A percentile compares a stretch with the other conserved stretches of the same genome.
Evolutionary conservation across 2,329 filamentous ascomycete genomes (phyloP).

Genomic region (Epichloe amarillans): DNA sequence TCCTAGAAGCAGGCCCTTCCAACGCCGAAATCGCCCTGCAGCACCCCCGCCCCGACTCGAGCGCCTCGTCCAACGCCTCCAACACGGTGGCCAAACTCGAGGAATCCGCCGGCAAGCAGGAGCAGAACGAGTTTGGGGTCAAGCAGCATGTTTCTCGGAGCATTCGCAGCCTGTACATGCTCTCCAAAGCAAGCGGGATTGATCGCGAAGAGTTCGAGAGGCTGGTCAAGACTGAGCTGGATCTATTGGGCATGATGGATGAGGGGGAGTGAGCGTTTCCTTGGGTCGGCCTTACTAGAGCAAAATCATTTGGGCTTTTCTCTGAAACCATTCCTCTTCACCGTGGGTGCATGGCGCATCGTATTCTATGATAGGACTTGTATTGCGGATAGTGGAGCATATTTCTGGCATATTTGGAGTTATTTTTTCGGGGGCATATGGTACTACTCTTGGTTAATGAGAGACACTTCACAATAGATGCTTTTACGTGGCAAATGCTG

Average conservation of each 20-base stretch:
- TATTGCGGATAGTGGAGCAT: no score
- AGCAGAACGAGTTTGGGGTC: slow-evolving; percentile 57
- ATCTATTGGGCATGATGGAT: slow-evolving; percentile 56
- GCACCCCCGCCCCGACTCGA: slow-evolving; percentile 46
- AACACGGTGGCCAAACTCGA: slow-evolving; percentile 49
- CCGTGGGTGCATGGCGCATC: no score
- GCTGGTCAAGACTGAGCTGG: slow-evolving; percentile 57
- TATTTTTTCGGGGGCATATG: no score
- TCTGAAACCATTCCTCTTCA: no score
- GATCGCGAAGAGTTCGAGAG: slow-evolving; percentile 62
- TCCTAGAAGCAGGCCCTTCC: not conserved
- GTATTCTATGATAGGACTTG: no score
- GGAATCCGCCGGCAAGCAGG: slow-evolving; percentile 39
- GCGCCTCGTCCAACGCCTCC: slow-evolving; percentile 41
- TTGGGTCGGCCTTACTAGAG: no score
- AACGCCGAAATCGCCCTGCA: slow-evolving; percentile 20
- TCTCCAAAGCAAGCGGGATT: slow-evolving; percentile 60
- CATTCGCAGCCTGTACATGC: slow-evolving; percentile 61
- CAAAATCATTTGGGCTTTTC: no score
- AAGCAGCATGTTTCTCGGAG: slow-evolving; percentile 68
- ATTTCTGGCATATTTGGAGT: no score
- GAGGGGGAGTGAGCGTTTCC: slow-evolving; percentile 24
- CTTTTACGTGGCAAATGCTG: no score
- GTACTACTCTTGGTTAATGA: no score
- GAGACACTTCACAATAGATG: no score